These are phyloP conservation scores for Fusarium cicatricum DNA, from an alignment of 2,329 filamentous ascomycete genomes.

Conservation along the genomic window DNA sequence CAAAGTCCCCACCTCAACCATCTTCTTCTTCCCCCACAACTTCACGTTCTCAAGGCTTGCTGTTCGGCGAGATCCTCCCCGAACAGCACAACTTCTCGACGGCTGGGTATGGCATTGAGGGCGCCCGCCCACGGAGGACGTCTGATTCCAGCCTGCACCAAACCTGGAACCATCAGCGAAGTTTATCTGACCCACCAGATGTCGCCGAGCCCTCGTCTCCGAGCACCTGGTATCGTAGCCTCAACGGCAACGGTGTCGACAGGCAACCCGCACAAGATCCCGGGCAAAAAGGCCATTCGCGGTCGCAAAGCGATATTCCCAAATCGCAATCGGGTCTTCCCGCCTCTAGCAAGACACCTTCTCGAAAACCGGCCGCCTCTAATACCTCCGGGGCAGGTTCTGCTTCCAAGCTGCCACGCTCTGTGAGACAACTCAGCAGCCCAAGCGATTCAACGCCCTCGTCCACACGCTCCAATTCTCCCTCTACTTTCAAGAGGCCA, in stretches of 20 bases:
- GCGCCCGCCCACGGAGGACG: constrained; percentile 64
- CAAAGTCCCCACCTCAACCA: constrained; percentile 46
- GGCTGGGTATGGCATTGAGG: constrained; percentile 68
- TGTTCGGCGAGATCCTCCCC: constrained; percentile 80
- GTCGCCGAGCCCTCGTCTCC: constrained; percentile 68
- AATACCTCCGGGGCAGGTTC: constrained; percentile 40
- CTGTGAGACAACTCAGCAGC: constrained; percentile 54
- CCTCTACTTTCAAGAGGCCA: constrained; percentile 55
- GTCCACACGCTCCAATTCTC: constrained; percentile 66
- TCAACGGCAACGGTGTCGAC: constrained; percentile 38
- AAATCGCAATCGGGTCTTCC: constrained; percentile 46
- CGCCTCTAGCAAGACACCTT: constrained; percentile 45
- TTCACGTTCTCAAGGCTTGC: constrained; percentile 58
- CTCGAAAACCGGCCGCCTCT: constrained; percentile 35
- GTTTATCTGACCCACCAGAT: constrained; percentile 63
- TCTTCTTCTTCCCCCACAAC: constrained; percentile 46
- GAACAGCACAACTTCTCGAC: constrained; percentile 61
- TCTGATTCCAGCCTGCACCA: constrained; percentile 75
- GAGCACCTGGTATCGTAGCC: constrained; percentile 69
- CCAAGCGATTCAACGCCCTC: constrained; percentile 56
- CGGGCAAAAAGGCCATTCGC: constrained; percentile 50
- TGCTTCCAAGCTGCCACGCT: constrained; percentile 57
- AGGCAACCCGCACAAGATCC: constrained; percentile 32
- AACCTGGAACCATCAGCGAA: constrained; percentile 59
- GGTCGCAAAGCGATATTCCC: constrained; percentile 69